These are phyloP conservation scores for Sechiopsis laciniata DNA, from an alignment of 306 rosid genomes.

Conservation along the genomic window DNA sequence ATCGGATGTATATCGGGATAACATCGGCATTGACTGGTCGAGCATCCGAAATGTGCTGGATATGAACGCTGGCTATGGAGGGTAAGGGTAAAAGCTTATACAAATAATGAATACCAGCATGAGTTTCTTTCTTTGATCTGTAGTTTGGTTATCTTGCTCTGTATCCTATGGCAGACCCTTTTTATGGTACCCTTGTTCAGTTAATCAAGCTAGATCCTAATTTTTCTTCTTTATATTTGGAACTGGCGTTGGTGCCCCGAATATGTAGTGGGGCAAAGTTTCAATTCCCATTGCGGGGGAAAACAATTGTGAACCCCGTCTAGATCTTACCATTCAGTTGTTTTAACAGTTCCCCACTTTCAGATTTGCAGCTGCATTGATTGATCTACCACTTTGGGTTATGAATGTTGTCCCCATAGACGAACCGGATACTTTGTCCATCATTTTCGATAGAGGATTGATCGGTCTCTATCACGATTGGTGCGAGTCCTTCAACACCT, in stretches of 20 bases:
- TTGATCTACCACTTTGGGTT: slow-evolving; percentile 74
- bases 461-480: slow-evolving; percentile 91
- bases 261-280: too few relatives aligned
- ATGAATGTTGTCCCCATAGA: slow-evolving; percentile 82
- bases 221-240: too few relatives aligned
- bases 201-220: neutral
- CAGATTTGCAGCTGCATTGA: slow-evolving; percentile 88
- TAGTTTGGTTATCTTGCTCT: neutral
- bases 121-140: neutral
- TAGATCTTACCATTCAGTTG: neutral
- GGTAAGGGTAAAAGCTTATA: slow-evolving; percentile 43
- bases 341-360: slow-evolving; percentile 12
- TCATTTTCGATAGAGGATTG: slow-evolving; percentile 73
- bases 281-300: too few relatives aligned
- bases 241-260: too few relatives aligned
- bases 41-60: slow-evolving; percentile 83
- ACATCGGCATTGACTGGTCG: slow-evolving; percentile 58
- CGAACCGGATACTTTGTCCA: slow-evolving; percentile 54
- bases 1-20: slow-evolving; percentile 46
- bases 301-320: too few relatives aligned
- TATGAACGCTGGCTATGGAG: slow-evolving; percentile 95
- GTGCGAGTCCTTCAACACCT: slow-evolving; percentile 86
- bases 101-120: neutral
- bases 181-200: neutral
- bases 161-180: neutral